Evolutionary conservation across 257 asterid genomes (phyloP), one percentile per base, ranked within the genome.

Genomic region (Linaria vulgaris): DNA sequence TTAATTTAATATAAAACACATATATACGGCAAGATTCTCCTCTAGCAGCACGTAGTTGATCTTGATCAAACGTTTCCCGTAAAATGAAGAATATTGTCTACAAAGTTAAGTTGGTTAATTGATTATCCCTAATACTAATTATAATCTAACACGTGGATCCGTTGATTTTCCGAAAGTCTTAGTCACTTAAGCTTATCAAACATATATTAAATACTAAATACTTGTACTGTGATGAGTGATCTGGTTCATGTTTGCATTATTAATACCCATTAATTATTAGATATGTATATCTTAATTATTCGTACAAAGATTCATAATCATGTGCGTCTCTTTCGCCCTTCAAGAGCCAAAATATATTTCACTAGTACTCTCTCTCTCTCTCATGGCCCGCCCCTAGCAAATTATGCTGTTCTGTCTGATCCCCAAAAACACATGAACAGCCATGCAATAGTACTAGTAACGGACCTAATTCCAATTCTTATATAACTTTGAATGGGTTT

Each of bases 261-360:
- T 9, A 24, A 59, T 1, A 3, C 4, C n/a, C n/a, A n/a, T n/a
- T n/a, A n/a, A n/a, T n/a, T n/a, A n/a, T n/a, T n/a, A n/a, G n/a
- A n/a, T n/a, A n/a, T n/a, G n/a, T n/a, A n/a, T n/a, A n/a, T n/a
- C n/a, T n/a, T n/a, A n/a, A n/a, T n/a, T n/a, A n/a, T n/a, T 25
- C 1, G 8, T 43, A 22, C n/a, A 14, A 43, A 43, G 43, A 46
- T 61, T 9, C 17, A 61, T 46, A 34, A 3, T 12, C 11, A 12
- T 14, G 24, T 34, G 8, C 56, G 80, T 9, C 86, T 68, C 78
- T 61, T 74, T 31, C 25, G 65, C n/a, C 13, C 59, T 57, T 80
- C 75, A 74, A 79, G 72, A 63, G 88, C 74, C 82, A 64, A 56
- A 74, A 27, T 2, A 27, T 27, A 27, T 27, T 56, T 41, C 38